Evolutionary conservation across 2,329 filamentous ascomycete genomes (phyloP).

Genomic region (Botrytis squamosa): DNA sequence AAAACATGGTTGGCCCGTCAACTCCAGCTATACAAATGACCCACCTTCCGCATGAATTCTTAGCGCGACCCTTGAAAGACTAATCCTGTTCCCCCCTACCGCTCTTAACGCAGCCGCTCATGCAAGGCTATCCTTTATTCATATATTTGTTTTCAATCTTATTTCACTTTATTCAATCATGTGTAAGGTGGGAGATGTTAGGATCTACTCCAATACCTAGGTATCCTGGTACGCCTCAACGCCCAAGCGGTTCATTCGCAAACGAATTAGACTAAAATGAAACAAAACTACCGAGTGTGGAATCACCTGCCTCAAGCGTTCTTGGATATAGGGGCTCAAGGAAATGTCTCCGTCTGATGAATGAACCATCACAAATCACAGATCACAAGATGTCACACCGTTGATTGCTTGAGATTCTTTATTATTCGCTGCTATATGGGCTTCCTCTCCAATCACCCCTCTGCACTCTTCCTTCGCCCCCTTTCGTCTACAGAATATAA

Average conservation of each 20-base stretch:
- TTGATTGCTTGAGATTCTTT: neutral
- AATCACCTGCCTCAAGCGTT: neutral
- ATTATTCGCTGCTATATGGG: neutral
- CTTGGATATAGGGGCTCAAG: neutral
- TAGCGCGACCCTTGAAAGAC: neutral
- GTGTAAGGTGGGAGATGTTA: neutral
- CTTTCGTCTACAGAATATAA: neutral
- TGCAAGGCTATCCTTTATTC: slow-evolving; percentile 2
- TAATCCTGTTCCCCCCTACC: neutral
- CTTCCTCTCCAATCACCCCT: neutral
- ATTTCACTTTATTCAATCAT: neutral
- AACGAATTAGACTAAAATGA: neutral
- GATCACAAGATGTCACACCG: neutral
- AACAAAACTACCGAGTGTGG: neutral
- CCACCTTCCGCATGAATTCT: neutral
- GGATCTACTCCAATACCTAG: neutral
- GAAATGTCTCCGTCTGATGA: neutral
- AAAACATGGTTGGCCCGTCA: slow-evolving; percentile 17
- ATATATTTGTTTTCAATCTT: neutral
- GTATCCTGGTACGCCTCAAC: neutral
- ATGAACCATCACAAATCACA: neutral
- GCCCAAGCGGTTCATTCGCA: neutral
- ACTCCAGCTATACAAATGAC: neutral
- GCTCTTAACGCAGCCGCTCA: neutral
- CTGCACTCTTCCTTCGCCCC: neutral